Conservation (phyloP, 768 basidiomycete genomes). For the Amanita muscaria region DNA sequence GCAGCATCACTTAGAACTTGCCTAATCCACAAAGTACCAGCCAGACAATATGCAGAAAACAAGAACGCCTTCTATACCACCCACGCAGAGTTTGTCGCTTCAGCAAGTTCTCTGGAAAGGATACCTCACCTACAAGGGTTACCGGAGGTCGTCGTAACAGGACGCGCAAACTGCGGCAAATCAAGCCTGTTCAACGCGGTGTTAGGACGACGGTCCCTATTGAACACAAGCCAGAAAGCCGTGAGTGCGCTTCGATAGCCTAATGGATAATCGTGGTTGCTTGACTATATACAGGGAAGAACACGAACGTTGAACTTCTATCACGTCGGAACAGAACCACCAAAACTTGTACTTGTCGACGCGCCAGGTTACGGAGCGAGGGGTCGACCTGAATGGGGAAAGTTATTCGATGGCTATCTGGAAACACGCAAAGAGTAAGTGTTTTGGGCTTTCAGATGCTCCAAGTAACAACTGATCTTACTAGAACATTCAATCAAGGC, state of each 20-base stretch:
- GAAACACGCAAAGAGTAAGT: conserved; percentile 52
- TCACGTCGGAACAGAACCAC: conserved; percentile 49
- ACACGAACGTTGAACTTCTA: conserved; percentile 68
- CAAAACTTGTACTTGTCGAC: conserved; percentile 63
- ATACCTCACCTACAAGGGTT: conserved; percentile 33
- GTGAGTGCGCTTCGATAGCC: conserved; percentile 29
- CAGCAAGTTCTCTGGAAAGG: conserved; percentile 26
- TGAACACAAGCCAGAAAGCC: conserved; percentile 62
- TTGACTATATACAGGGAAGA: conserved; percentile 41
- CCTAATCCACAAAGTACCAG: background rate
- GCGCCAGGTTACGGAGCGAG: conserved; percentile 74
- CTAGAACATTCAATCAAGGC: conserved; percentile 27
- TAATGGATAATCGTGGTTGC: background rate
- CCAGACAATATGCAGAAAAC: background rate
- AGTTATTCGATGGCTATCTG: conserved; percentile 57
- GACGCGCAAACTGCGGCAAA: conserved; percentile 74
- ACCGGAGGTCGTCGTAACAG: conserved; percentile 50
- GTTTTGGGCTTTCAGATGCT: background rate
- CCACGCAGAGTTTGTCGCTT: conserved; percentile 22
- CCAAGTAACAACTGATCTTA: background rate
- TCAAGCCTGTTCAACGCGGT: conserved; percentile 67
- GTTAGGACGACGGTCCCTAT: conserved; percentile 44
- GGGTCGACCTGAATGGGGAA: conserved; percentile 71
- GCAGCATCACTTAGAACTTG: no score
- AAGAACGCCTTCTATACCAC: background rate